Evolutionary conservation across 2,329 filamentous ascomycete genomes (phyloP).

Genomic region (Ascochyta lentis): DNA sequence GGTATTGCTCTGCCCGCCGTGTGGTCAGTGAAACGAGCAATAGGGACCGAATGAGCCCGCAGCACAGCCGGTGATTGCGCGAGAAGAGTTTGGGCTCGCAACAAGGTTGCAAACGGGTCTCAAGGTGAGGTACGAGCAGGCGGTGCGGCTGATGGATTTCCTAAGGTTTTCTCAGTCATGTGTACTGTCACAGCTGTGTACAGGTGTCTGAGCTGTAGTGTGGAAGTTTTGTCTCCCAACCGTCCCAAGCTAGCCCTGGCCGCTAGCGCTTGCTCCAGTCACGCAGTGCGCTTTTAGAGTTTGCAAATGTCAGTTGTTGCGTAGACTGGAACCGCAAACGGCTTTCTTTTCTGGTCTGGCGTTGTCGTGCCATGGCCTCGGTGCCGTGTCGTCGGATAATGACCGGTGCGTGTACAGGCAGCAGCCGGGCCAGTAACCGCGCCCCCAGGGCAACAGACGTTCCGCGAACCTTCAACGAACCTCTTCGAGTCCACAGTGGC

Average conservation of each 20-base stretch:
- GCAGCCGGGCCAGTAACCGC: neutral
- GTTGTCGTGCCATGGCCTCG: constrained; percentile 18
- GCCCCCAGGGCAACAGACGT: neutral
- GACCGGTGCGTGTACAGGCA: neutral
- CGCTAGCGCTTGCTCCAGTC: constrained; percentile 9
- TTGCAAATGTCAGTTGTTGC: neutral
- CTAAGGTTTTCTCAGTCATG: neutral
- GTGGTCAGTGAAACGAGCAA: constrained; percentile 2
- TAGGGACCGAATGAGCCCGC: constrained; percentile 8
- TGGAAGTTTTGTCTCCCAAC: neutral
- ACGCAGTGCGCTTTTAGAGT: constrained; percentile 14
- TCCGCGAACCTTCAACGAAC: neutral
- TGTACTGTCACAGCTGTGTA: neutral
- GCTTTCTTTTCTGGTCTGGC: constrained; percentile 18
- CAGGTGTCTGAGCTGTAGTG: neutral
- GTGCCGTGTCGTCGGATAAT: constrained; percentile 26
- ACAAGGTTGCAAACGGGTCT: constrained; percentile 13
- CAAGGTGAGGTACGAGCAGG: neutral
- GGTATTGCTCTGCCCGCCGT: neutral
- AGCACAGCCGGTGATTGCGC: constrained; percentile 2
- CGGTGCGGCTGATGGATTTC: constrained; percentile 4
- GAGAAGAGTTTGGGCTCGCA: neutral
- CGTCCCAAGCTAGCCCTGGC: constrained; percentile 2
- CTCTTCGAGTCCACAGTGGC: neutral
- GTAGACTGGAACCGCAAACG: constrained; percentile 6